These are phyloP conservation scores for Zhuliangozyma blackwelliae DNA, from an alignment of 1,139 yeast species.

Conservation along the genomic window DNA sequence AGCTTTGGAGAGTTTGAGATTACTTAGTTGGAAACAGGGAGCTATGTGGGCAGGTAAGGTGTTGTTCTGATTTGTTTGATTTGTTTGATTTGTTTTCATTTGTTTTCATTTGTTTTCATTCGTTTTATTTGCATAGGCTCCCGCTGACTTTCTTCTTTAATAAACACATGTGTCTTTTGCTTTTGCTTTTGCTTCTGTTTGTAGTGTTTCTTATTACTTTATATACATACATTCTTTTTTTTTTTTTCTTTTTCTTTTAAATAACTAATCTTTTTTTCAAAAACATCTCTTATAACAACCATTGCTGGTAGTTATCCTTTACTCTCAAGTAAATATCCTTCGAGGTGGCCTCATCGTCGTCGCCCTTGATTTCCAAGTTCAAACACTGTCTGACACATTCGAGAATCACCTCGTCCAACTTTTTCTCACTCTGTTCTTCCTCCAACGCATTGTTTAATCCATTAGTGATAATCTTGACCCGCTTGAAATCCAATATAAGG, in stretches of 20 bases:
- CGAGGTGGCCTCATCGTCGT: slow-evolving; percentile 21
- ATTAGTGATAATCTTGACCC: slow-evolving; percentile 56
- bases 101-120: no score
- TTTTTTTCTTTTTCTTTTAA: not conserved
- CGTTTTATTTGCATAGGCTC: no score
- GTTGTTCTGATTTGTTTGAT: no score
- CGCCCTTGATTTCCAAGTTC: slow-evolving; percentile 32
- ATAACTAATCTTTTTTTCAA: no score
- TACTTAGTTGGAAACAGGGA: slow-evolving; percentile 12
- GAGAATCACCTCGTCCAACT: slow-evolving; percentile 24
- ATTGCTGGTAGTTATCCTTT: slow-evolving; percentile 38
- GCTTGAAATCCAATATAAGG: slow-evolving; percentile 65
- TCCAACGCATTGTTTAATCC: slow-evolving; percentile 36
- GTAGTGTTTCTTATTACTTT: not conserved
- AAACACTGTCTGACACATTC: slow-evolving; percentile 32
- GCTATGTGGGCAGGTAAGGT: not conserved
- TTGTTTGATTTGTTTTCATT: not conserved
- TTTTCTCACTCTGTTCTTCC: slow-evolving; percentile 15
- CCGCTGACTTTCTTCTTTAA: no score
- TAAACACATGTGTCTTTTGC: slow-evolving; percentile 1
- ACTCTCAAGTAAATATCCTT: slow-evolving; percentile 40
- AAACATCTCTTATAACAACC: slow-evolving; percentile 24
- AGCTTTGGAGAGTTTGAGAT: slow-evolving; percentile 36
- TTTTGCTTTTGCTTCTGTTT: not conserved
- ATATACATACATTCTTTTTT: not conserved